Percentiles rank a stretch among this genome's conserved stretches.
phyloP scores from a whole-genome alignment of 2,329 filamentous ascomycete genomes.

The Ampelomyces quisqualis region DNA sequence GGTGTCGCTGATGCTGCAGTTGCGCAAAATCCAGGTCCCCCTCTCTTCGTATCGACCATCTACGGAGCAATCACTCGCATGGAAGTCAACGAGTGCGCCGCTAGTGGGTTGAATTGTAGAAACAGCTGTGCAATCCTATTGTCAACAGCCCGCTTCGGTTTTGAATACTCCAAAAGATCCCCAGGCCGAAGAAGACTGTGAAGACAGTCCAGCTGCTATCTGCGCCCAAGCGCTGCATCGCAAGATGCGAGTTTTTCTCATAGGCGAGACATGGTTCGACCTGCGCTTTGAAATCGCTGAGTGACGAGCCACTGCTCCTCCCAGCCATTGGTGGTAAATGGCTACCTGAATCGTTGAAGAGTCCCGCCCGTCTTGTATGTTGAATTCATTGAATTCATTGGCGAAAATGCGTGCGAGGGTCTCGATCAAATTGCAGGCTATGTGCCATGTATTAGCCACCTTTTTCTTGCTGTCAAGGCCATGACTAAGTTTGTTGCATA shows the following conservation, averaged over 20 bases:
- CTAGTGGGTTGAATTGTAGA: conserved; percentile 37
- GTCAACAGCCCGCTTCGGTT: conserved; percentile 31
- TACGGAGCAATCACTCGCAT: conserved; percentile 36
- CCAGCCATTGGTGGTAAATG: conserved; percentile 25
- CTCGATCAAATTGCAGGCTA: conserved; percentile 40
- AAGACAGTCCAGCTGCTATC: conserved; percentile 37
- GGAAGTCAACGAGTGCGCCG: conserved; percentile 23
- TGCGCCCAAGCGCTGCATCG: conserved; percentile 21
- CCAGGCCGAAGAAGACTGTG: conserved; percentile 42
- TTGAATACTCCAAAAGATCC: conserved; percentile 40
- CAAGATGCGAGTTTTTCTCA: conserved; percentile 16
- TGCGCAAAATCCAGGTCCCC: conserved; percentile 31
- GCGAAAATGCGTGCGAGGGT: conserved; percentile 42
- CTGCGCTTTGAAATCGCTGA: conserved; percentile 42
- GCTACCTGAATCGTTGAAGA: conserved; percentile 36
- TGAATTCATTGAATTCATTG: conserved; percentile 16
- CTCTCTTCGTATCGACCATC: conserved; percentile 40
- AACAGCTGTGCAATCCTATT: conserved; percentile 39
- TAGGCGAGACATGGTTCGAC: conserved; percentile 40
- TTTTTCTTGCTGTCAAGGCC: background rate
- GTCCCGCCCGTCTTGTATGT: conserved; percentile 24
- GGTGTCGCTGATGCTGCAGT: conserved; percentile 39
- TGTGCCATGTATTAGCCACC: conserved; percentile 31
- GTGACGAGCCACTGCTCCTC: conserved; percentile 19
- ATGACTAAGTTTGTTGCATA: conserved; percentile 39